These are phyloP conservation scores for Penicillium oxalicum DNA, from an alignment of 2,329 filamentous ascomycete species.

Conservation along the genomic window DNA sequence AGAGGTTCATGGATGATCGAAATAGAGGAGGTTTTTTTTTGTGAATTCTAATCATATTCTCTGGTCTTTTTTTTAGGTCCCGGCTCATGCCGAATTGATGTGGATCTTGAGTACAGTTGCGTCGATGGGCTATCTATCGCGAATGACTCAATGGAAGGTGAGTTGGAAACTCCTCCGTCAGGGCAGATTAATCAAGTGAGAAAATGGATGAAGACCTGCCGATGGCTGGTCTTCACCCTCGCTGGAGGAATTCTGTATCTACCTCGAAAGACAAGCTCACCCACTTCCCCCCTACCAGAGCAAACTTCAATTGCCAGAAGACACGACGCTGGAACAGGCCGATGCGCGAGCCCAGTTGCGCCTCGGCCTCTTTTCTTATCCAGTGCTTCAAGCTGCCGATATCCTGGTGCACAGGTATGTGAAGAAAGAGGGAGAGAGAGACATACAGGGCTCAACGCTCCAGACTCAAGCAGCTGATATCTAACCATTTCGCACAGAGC, in stretches of 20 bases:
- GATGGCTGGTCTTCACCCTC: background rate
- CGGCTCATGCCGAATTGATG: conserved; percentile 83
- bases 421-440: background rate
- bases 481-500: conserved; percentile 29
- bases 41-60: too few species aligned
- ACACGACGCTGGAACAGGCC: conserved; percentile 53
- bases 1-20: background rate
- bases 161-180: conserved; percentile 1
- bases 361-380: conserved; percentile 90
- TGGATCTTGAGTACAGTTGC: conserved; percentile 93
- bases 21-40: background rate
- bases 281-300: conserved; percentile 46
- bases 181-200: too few species aligned
- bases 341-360: conserved; percentile 61
- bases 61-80: conserved; percentile 46
- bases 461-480: too few species aligned
- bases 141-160: conserved; percentile 99
- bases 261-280: background rate
- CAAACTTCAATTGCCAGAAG: conserved; percentile 62
- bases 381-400: conserved; percentile 90
- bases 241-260: background rate
- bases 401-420: conserved; percentile 73
- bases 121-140: conserved; percentile 83
- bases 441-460: too few species aligned
- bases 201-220: too few species aligned